Evolutionary conservation across 768 basidiomycete genomes (phyloP).

Genomic region (Boletus rufocinnamomeus): DNA sequence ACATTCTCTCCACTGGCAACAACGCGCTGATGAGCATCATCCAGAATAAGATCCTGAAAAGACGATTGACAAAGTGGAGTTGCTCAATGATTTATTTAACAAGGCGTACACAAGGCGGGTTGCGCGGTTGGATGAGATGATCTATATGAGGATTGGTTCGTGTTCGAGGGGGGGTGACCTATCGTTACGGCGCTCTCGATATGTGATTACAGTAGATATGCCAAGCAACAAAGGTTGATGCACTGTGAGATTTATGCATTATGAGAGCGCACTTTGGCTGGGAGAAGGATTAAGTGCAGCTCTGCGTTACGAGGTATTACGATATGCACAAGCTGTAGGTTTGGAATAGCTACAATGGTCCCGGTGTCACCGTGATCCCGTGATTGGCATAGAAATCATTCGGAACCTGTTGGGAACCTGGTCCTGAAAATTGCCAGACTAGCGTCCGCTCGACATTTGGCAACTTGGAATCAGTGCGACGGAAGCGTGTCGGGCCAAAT

Average conservation of each 20-base stretch:
- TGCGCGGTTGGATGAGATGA: background rate
- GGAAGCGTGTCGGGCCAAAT: background rate
- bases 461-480: too few species aligned
- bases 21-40: too few species aligned
- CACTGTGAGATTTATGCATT: too few species aligned
- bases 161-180: background rate
- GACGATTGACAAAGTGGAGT: slow-evolving; percentile 8
- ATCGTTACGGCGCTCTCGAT: background rate
- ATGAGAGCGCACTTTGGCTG: too few species aligned
- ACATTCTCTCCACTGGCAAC: too few species aligned
- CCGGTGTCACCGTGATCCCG: background rate
- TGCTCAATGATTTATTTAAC: slow-evolving; percentile 6
- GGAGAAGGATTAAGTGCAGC: too few species aligned
- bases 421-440: too few species aligned
- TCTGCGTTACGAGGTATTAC: too few species aligned
- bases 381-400: background rate
- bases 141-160: background rate
- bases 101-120: background rate
- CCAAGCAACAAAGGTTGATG: too few species aligned
- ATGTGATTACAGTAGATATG: too few species aligned
- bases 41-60: too few species aligned
- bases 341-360: background rate
- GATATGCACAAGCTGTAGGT: background rate
- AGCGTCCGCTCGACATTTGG: background rate
- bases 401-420: background rate